Conservation (phyloP, 2,329 filamentous ascomycete genomes). For the Esteya vermicola region DNA sequence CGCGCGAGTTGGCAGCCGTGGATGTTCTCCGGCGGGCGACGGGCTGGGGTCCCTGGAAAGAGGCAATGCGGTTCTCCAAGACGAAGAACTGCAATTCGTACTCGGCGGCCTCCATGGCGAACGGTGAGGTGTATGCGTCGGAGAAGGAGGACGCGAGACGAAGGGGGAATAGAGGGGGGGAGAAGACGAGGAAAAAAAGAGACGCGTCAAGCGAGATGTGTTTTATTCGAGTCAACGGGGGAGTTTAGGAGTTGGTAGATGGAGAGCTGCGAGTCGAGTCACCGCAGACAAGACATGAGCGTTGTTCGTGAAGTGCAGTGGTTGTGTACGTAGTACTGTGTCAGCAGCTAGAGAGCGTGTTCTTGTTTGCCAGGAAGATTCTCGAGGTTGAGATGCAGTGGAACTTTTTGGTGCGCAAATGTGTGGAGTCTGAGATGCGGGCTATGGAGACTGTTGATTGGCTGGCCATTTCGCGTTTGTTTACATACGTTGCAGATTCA, state of each 20-base stretch:
- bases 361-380: not conserved
- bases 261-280: too few species aligned
- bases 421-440: not conserved
- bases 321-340: too few species aligned
- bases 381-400: not conserved
- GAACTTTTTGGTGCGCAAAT: too few species aligned
- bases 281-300: too few species aligned
- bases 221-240: not conserved
- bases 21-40: constrained; percentile 57
- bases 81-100: constrained; percentile 40
- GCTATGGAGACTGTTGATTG: constrained; percentile 4
- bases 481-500: constrained; percentile 4
- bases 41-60: constrained; percentile 55
- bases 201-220: not conserved
- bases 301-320: too few species aligned
- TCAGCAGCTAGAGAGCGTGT: too few species aligned
- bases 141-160: not conserved
- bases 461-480: constrained; percentile 8
- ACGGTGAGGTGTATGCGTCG: not conserved
- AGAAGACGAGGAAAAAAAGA: not conserved
- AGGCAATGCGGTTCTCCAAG: constrained; percentile 63
- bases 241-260: not conserved
- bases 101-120: constrained; percentile 16
- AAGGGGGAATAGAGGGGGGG: not conserved
- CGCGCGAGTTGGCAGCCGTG: constrained; percentile 43